A percentile compares a stretch with the other conserved stretches of the same genome.
Evolutionary conservation across 257 asterid genomes (phyloP).

Genomic region (Solanum peruvianum): DNA sequence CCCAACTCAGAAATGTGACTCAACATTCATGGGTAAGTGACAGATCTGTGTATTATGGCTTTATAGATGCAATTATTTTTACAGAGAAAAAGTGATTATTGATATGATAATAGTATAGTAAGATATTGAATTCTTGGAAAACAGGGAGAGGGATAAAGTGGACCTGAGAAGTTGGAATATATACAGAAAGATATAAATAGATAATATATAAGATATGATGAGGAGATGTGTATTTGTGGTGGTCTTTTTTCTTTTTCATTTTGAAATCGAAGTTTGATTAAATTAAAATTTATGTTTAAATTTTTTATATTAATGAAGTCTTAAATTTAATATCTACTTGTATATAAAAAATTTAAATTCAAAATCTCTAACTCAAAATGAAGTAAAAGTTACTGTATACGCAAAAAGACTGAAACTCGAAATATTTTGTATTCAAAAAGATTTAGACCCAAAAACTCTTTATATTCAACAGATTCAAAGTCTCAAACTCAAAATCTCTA

Average conservation of each 20-base stretch:
- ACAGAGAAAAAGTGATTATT: background rate
- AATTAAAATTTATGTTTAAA: too few relatives aligned
- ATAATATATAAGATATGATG: background rate
- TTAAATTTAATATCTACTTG: accelerated
- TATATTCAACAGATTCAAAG: too few relatives aligned
- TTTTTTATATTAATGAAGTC: too few relatives aligned
- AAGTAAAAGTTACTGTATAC: too few relatives aligned
- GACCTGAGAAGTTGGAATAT: background rate
- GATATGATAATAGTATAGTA: background rate
- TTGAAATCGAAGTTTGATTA: too few relatives aligned
- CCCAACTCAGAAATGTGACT: conserved; percentile 1
- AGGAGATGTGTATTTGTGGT: background rate
- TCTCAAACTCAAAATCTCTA: too few relatives aligned
- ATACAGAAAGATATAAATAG: background rate
- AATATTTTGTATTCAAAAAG: too few relatives aligned
- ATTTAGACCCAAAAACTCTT: too few relatives aligned
- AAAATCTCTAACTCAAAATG: accelerated
- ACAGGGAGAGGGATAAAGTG: background rate
- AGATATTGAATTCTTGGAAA: background rate
- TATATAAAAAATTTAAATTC: accelerated
- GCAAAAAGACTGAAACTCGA: accelerated
- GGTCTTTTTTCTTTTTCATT: too few relatives aligned
- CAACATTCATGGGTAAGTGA: background rate
- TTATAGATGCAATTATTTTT: background rate
- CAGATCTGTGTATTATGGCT: background rate